Evolutionary conservation across 176 grass and related monocot genomes (phyloP).

Genomic region (Calamus simplicifolius): DNA sequence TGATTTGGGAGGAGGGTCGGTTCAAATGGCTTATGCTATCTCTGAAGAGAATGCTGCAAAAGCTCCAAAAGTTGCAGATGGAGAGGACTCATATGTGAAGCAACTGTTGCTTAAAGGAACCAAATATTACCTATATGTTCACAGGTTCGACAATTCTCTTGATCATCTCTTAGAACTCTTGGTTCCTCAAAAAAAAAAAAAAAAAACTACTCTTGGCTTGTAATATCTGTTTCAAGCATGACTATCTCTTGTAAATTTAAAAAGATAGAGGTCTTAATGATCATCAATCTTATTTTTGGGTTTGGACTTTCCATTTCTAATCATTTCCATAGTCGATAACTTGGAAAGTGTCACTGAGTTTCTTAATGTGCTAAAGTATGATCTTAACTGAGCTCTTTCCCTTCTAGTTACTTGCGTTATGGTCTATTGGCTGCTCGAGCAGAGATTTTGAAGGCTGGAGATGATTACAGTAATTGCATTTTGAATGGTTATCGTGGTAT

Average conservation of each 20-base stretch:
- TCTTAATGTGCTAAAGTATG: background rate
- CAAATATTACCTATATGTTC: conserved; percentile 91
- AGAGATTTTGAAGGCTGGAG: conserved; percentile 68
- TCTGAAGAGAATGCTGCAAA: conserved; percentile 84
- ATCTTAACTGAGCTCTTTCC: conserved; percentile 2
- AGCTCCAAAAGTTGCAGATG: conserved; percentile 60
- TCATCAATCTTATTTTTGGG: too few relatives aligned
- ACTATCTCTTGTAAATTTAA: background rate
- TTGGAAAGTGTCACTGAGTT: background rate
- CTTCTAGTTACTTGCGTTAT: conserved; percentile 82
- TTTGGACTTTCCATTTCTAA: too few relatives aligned
- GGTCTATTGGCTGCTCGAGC: conserved; percentile 94
- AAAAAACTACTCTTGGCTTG: background rate
- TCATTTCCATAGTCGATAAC: too few relatives aligned
- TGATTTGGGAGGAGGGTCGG: conserved; percentile 95
- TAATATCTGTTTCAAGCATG: background rate
- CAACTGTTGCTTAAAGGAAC: conserved; percentile 80
- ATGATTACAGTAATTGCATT: conserved; percentile 58
- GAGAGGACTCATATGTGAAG: conserved; percentile 84
- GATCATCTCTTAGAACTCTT: background rate
- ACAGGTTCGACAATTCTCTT: conserved; percentile 51
- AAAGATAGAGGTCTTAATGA: too few relatives aligned
- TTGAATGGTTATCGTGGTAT: conserved; percentile 79
- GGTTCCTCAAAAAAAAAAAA: background rate
- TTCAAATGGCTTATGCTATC: conserved; percentile 99